These are phyloP conservation scores for Rhizophagus sp. DNA, from an alignment of 192 early-diverging fungal species.

Conservation along the genomic window DNA sequence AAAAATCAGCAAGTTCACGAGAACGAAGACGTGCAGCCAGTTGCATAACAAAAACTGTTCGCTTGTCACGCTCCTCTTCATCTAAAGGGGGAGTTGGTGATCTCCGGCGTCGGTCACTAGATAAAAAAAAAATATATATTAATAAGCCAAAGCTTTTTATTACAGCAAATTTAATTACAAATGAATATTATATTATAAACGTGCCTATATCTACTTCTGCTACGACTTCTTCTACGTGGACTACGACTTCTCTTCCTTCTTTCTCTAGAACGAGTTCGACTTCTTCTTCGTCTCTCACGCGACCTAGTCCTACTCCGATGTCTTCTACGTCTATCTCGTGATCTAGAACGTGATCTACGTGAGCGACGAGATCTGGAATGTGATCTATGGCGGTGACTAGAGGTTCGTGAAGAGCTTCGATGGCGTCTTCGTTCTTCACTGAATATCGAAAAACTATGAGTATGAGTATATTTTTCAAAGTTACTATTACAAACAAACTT, in stretches of 20 bases:
- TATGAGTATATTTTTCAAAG: constrained; percentile 12
- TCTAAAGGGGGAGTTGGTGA: constrained; percentile 71
- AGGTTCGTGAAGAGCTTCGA: constrained; percentile 39
- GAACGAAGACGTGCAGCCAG: constrained; percentile 76
- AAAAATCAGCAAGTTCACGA: constrained; percentile 88
- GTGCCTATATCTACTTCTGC: constrained; percentile 7
- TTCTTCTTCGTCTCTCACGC: constrained; percentile 38
- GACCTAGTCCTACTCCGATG: constrained; percentile 49
- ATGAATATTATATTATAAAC: too few species aligned
- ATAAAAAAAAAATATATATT: constrained; percentile 10
- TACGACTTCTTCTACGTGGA: constrained; percentile 39
- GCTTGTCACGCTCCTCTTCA: constrained; percentile 79
- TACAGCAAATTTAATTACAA: neutral
- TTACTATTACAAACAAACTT: neutral
- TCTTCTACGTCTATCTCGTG: constrained; percentile 44
- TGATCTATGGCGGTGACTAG: constrained; percentile 40
- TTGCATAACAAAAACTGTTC: constrained; percentile 96
- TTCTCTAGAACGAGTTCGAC: constrained; percentile 29
- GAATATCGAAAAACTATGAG: constrained; percentile 13
- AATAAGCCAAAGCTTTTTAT: neutral
- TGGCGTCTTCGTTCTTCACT: constrained; percentile 29
- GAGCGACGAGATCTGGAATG: constrained; percentile 43
- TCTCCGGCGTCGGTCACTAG: constrained; percentile 44
- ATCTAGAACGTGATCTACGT: constrained; percentile 36
- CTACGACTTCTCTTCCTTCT: constrained; percentile 44